Conservation (phyloP, 371 early-diverging fungal genomes). For the Blakeslea trispora region DNA sequence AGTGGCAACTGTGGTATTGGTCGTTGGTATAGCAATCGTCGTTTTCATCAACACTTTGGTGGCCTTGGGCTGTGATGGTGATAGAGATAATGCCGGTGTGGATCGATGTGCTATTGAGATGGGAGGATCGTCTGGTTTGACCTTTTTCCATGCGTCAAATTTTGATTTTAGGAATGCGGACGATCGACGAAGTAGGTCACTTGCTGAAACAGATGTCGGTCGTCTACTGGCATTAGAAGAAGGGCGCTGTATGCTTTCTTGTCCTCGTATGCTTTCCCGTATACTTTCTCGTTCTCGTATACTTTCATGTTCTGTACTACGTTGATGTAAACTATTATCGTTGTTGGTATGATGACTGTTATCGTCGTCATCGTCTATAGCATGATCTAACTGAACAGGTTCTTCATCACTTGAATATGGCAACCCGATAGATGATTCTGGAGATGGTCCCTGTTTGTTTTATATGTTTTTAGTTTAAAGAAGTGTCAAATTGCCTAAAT, state of each 20-base stretch:
- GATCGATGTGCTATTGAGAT: too few species aligned
- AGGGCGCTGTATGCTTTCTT: too few species aligned
- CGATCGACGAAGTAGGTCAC: constrained; percentile 43
- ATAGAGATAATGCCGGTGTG: too few species aligned
- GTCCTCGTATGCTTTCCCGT: too few species aligned
- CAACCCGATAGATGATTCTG: constrained; percentile 24
- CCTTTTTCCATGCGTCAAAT: constrained; percentile 33
- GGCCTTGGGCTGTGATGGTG: constrained; percentile 23
- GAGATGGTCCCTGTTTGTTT: constrained; percentile 20
- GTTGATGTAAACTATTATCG: background rate
- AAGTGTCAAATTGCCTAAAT: constrained; percentile 29
- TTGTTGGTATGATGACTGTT: too few species aligned
- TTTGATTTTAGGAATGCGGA: constrained; percentile 48
- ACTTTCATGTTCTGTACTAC: too few species aligned
- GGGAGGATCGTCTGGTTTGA: too few species aligned
- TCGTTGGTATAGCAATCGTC: constrained; percentile 37
- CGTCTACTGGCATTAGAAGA: constrained; percentile 5
- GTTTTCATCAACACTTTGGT: constrained; percentile 45
- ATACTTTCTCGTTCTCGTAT: too few species aligned
- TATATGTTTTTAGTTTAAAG: too few species aligned
- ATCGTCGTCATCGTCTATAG: too few species aligned
- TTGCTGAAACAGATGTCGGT: constrained; percentile 35
- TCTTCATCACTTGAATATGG: constrained; percentile 4
- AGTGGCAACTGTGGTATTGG: too few species aligned
- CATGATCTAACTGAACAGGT: constrained; percentile 16